Evolutionary conservation across 2,329 filamentous ascomycete species (phyloP), one percentile per base, ranked within the genome.

Genomic region (Nothophaeocryptopus gaeumannii): DNA sequence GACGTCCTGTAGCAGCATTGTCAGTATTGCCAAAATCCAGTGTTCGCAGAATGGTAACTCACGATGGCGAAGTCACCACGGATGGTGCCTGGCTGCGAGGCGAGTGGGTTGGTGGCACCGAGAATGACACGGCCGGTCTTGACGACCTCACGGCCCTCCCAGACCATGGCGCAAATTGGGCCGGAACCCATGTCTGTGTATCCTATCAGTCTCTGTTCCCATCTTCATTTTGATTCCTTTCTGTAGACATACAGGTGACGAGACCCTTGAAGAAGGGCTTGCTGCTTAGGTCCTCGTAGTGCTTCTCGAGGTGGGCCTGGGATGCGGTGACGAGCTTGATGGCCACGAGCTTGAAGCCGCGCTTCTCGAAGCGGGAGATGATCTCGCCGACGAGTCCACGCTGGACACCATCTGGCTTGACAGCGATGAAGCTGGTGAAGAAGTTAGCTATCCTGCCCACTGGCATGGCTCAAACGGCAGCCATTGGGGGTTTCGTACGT

Each of bases 371-470:
- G 79, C 93, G 90, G 73, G 82, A 83, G 83, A 99, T 88, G 84
- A 99, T 99, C 79, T 89, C 87, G 73, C 92, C 93, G 76, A 99
- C 78, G 71, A 99, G 89, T 79, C 93, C 93, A 79, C 93, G 92
- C 91, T 96, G 93, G 79, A 97, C 93, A 76, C 93, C 93, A 79
- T 97, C 93, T 68, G 92, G 93, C 90, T 99, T 99, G 84, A 99
- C 89, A 74, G 93, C 93, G 83, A 97, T 97, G 88, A 97, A 97
- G 81, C 92, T 97, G 70, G 64, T 14, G 45, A 16, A 55, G 38
- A 45, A 43, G 7, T 45, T 40, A 52, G 41, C 26, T 46, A 45
- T 11, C 14, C 11, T 16, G 20, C 32, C 43, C 13, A 31, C 37
- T 33, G 11, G 14, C 16, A 31, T 39, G 26, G 37, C n/a, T 14